Evolutionary conservation across 2,329 filamentous ascomycete species (phyloP).

Genomic region (Cordyceps militaris): DNA sequence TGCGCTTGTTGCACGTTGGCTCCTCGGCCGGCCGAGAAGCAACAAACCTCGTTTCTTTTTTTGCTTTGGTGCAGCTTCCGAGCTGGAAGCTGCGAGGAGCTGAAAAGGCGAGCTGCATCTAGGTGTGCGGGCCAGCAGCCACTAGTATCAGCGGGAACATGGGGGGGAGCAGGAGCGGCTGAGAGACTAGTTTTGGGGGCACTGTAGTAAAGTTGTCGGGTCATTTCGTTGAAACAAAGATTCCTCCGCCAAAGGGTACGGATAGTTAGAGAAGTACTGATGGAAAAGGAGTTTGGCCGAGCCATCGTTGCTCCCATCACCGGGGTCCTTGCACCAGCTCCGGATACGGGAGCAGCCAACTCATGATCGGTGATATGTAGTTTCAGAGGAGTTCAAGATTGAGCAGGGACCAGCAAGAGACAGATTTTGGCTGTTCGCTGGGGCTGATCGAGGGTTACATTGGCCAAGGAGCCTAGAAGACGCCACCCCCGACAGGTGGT

Average conservation of each 20-base stretch:
- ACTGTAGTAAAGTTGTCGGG: not conserved
- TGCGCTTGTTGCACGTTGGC: too few species aligned
- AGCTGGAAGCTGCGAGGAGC: not conserved
- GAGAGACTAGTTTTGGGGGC: not conserved
- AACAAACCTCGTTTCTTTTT: not conserved
- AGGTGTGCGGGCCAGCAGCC: not conserved
- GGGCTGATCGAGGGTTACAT: constrained; percentile 12
- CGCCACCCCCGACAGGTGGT: constrained; percentile 6
- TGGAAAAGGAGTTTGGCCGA: too few species aligned
- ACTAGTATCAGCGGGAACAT: not conserved
- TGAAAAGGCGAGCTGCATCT: constrained; percentile 9
- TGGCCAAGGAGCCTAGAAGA: constrained; percentile 4
- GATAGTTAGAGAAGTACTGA: not conserved
- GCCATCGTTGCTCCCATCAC: too few species aligned
- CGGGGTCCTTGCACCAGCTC: too few species aligned
- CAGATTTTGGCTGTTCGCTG: not conserved
- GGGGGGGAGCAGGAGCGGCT: not conserved
- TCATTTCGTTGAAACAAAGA: not conserved
- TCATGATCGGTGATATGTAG: too few species aligned
- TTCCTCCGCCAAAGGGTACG: too few species aligned
- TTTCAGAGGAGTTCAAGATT: not conserved
- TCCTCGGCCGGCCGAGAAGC: not conserved
- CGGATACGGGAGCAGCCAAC: too few species aligned
- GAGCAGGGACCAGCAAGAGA: not conserved
- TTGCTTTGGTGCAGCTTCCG: not conserved